Evolutionary conservation across 2,329 filamentous ascomycete species (phyloP).

Genomic region (Didymella pomorum): DNA sequence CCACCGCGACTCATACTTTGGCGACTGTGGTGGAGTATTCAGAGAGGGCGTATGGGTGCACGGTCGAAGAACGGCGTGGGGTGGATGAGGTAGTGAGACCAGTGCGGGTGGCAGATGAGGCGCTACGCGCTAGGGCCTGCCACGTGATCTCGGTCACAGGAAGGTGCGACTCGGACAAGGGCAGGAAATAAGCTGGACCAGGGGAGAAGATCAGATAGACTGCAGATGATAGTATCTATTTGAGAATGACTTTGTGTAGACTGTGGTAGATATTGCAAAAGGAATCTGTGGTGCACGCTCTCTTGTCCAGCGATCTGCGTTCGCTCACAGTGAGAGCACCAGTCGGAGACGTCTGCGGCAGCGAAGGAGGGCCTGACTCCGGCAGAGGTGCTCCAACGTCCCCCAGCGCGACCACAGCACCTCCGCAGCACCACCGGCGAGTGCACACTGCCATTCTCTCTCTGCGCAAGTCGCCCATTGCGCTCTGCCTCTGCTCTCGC

Average conservation of each 20-base stretch:
- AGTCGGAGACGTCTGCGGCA: constrained; percentile 35
- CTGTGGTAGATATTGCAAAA: background rate
- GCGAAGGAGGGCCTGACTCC: constrained; percentile 30
- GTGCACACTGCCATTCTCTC: background rate
- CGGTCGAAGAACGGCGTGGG: constrained; percentile 19
- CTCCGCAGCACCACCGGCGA: background rate
- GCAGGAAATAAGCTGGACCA: background rate
- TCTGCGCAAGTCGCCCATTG: background rate
- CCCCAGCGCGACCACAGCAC: background rate
- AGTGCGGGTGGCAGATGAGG: constrained; percentile 20
- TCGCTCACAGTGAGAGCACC: constrained; percentile 2
- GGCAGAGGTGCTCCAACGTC: constrained; percentile 13
- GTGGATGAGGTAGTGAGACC: constrained; percentile 18
- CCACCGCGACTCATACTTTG: constrained; percentile 92
- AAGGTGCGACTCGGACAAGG: background rate
- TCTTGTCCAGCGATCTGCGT: background rate
- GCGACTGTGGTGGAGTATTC: constrained; percentile 32
- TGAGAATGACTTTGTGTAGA: background rate
- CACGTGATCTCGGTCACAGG: constrained; percentile 5
- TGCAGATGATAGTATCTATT: background rate
- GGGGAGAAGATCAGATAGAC: background rate
- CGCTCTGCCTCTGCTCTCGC: background rate
- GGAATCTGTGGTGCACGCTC: background rate
- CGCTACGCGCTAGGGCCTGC: constrained; percentile 1
- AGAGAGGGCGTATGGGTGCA: constrained; percentile 35